Evolutionary conservation across 1,284 basidiomycete species (phyloP).

Genomic region (Lignosus rhinocerotis): DNA sequence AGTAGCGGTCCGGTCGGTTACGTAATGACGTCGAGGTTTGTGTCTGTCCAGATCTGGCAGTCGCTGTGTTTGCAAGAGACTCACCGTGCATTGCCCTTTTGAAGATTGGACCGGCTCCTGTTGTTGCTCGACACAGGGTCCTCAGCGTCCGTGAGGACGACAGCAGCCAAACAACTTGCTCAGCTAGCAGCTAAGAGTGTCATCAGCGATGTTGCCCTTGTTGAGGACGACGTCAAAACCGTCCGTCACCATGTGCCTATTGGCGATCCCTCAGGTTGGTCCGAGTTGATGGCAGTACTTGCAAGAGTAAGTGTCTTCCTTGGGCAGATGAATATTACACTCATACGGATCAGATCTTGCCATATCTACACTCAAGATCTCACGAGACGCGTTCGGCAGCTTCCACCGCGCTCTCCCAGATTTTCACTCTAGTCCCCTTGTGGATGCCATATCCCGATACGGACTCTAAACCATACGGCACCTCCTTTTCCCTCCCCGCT

Average conservation of each 20-base stretch:
- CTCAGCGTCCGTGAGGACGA: conserved; percentile 80
- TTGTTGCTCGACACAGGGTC: conserved; percentile 90
- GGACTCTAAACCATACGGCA: conserved; percentile 27
- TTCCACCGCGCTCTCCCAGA: conserved; percentile 82
- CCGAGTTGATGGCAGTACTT: conserved; percentile 81
- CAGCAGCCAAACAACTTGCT: conserved; percentile 91
- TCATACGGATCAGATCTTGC: conserved; percentile 63
- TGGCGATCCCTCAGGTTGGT: conserved; percentile 72
- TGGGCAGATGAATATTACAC: conserved; percentile 3
- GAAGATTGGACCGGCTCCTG: conserved; percentile 89
- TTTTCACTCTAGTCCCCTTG: conserved; percentile 80
- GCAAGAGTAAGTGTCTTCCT: conserved; percentile 59
- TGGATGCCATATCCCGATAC: conserved; percentile 66
- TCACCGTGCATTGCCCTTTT: conserved; percentile 1
- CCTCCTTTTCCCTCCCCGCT: conserved; percentile 32
- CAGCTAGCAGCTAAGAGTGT: conserved; percentile 85
- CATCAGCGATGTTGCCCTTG: conserved; percentile 76
- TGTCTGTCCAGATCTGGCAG: conserved; percentile 27
- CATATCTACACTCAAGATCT: conserved; percentile 85
- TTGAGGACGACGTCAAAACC: conserved; percentile 75
- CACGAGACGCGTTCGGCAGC: conserved; percentile 87
- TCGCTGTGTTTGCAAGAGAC: conserved; percentile 19
- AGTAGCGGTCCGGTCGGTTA: conserved; percentile 43
- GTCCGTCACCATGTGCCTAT: conserved; percentile 56
- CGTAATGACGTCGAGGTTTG: conserved; percentile 74